phyloP scores from a whole-genome alignment of 306 rosid species.

The Trifolium subterraneum region DNA sequence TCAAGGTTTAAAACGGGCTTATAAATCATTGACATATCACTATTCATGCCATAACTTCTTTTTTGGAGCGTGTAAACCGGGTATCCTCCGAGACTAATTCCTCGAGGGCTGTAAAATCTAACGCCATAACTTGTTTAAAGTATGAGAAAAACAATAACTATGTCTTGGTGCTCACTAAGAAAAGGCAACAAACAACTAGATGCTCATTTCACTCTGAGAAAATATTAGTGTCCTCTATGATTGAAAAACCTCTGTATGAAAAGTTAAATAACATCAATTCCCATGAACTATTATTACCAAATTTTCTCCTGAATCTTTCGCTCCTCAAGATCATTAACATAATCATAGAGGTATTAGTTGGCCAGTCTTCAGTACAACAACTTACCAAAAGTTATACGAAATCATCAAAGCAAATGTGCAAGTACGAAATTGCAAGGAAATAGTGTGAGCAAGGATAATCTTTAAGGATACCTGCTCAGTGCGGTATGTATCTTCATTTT shows the following conservation, averaged over 20 bases:
- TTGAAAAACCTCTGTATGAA: conserved; percentile 20
- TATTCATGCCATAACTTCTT: neutral
- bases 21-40: conserved; percentile 11
- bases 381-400: conserved; percentile 23
- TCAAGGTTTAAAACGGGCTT: conserved; percentile 11
- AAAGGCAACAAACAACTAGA: conserved; percentile 23
- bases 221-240: neutral
- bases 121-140: conserved; percentile 6
- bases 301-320: conserved; percentile 5
- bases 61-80: too few relatives aligned
- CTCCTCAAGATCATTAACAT: conserved; percentile 26
- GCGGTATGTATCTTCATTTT: conserved; percentile 81
- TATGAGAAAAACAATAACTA: conserved; percentile 18
- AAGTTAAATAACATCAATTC: conserved; percentile 31
- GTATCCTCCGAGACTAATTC: too few relatives aligned
- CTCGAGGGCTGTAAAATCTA: too few relatives aligned
- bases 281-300: neutral
- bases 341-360: conserved; percentile 25
- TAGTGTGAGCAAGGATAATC: conserved; percentile 31
- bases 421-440: conserved; percentile 41
- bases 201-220: conserved; percentile 28
- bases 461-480: conserved; percentile 74
- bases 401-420: conserved; percentile 10
- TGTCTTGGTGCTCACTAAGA: conserved; percentile 23
- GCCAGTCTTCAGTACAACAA: conserved; percentile 25